Base-by-base conservation (phyloP, 2,329 filamentous ascomycete species). In the Penicillium sp. region DNA sequence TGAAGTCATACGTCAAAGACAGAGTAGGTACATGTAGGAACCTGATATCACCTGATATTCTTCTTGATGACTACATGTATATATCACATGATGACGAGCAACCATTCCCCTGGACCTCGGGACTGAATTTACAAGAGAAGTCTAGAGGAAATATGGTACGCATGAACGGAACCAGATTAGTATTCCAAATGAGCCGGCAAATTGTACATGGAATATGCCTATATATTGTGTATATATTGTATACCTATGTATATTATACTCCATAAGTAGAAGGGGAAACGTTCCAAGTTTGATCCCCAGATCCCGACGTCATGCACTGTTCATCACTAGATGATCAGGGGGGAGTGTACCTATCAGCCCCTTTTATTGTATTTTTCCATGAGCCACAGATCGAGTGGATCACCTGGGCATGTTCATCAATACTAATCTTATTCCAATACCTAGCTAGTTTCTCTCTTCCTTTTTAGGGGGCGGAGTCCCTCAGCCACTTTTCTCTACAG, bases 321-420 rank as follows among this genome's bases (percentile, higher is more conserved):
- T 58, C 56, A 62, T 60, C 46, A 53, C 49, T 50, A 11, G 29
- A 35, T 32, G 53, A 60, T 61, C 59, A 58, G 57, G 57, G 59
- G 57, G 34, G n/a, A 14, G 13, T n/a, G 22, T 42, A 10, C 22
- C 39, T 40, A 40, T 42, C 39, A 43, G n/a, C 16, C 31, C 39
- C 26, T n/a, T 29, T 37, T 39, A 47, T 34, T 32, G n/a, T n/a
- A n/a, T 8, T 34, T 5, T 22, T 16, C 20, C 31, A 16, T 54
- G 48, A 62, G 62, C 63, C 62, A 63, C 63, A 63, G 48, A 61
- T 34, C 38, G 38, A 37, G 58, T 55, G 56, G 56, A 63, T 60
- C 57, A n/a, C n/a, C n/a, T n/a, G n/a, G n/a, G n/a, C n/a, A 45
- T 22, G 9, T 32, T 13, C 45, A 35, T 18, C 13, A 24, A 39